A percentile compares a stretch with the other conserved stretches of the same genome.
phyloP scores from a whole-genome alignment of 345 rosid species.

The Gossypium turneri region DNA sequence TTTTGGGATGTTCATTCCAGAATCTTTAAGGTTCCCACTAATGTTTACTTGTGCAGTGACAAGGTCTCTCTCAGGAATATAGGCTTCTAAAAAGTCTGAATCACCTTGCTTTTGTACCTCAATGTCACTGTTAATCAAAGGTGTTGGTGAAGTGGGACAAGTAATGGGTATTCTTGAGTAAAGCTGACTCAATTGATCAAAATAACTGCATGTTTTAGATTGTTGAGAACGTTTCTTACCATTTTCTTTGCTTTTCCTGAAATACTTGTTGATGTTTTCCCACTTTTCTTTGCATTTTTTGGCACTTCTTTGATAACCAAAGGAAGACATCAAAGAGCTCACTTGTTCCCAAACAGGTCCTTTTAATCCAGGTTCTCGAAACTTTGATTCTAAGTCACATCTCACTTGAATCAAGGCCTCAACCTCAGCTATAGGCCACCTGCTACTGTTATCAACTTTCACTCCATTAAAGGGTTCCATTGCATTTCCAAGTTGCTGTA shows the following conservation, averaged over 20 bases:
- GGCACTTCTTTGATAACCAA: constrained; percentile 45
- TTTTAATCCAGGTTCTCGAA: constrained; percentile 38
- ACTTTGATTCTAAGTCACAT: constrained; percentile 30
- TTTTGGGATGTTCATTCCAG: constrained; percentile 16
- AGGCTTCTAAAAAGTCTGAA: constrained; percentile 30
- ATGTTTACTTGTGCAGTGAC: constrained; percentile 1
- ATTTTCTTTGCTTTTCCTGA: constrained; percentile 34
- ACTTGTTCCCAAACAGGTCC: constrained; percentile 46
- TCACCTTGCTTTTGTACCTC: constrained; percentile 21
- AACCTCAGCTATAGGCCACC: constrained; percentile 40
- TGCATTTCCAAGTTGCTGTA: constrained; percentile 18
- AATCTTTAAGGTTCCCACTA: constrained; percentile 10
- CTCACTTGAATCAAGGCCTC: constrained; percentile 35
- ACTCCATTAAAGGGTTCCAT: constrained; percentile 16
- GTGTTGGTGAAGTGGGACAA: constrained; percentile 9
- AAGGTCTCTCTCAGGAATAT: constrained; percentile 15
- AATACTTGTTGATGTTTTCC: constrained; percentile 51
- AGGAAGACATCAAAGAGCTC: constrained; percentile 32
- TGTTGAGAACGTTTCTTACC: constrained; percentile 25
- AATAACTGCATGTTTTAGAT: constrained; percentile 39
- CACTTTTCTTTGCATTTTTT: constrained; percentile 49
- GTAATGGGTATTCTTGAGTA: constrained; percentile 23
- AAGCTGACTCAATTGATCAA: constrained; percentile 38
- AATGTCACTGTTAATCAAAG: constrained; percentile 2
- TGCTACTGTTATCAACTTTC: constrained; percentile 19